phyloP scores from a whole-genome alignment of 2,329 filamentous ascomycete genomes.

The Aspergillus spinulosporus region DNA sequence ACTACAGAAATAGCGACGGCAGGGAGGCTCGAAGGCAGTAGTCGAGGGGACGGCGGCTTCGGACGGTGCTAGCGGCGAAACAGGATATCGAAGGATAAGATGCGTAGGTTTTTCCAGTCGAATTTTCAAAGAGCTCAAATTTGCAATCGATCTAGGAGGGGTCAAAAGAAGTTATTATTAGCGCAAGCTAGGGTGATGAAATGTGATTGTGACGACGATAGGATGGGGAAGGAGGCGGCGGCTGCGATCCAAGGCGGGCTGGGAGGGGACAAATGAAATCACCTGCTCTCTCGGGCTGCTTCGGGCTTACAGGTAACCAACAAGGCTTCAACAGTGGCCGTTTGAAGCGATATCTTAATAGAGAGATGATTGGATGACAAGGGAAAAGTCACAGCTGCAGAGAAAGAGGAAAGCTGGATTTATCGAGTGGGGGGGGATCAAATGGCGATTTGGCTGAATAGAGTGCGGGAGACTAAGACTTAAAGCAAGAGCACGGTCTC shows the following conservation, averaged over 20 bases:
- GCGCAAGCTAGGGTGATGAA: slow-evolving; percentile 12
- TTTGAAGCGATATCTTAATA: not conserved
- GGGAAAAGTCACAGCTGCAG: not conserved
- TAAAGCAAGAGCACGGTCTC: slow-evolving; percentile 1
- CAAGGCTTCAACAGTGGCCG: not conserved
- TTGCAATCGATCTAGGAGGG: slow-evolving; percentile 13
- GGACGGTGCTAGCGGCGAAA: slow-evolving; percentile 15
- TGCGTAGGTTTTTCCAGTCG: not conserved
- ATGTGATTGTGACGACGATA: slow-evolving; percentile 18
- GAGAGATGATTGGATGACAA: not conserved
- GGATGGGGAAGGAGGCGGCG: slow-evolving; percentile 14
- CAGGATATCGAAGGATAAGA: slow-evolving; percentile 10
- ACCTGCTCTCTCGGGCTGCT: slow-evolving; percentile 2
- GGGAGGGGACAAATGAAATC: slow-evolving; percentile 7
- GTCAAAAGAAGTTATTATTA: slow-evolving; percentile 14
- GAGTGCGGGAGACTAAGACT: not conserved
- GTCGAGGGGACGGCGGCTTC: slow-evolving; percentile 4
- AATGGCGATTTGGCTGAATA: slow-evolving; percentile 3
- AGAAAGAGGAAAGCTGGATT: not conserved
- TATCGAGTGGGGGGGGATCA: not conserved
- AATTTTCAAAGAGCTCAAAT: slow-evolving; percentile 5
- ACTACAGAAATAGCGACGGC: slow-evolving; percentile 20
- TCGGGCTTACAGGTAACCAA: not conserved
- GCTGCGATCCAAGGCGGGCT: slow-evolving; percentile 18
- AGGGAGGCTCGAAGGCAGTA: slow-evolving; percentile 17